phyloP scores from a whole-genome alignment of 73 alveolate species.

The Blepharisma stoltei region DNA sequence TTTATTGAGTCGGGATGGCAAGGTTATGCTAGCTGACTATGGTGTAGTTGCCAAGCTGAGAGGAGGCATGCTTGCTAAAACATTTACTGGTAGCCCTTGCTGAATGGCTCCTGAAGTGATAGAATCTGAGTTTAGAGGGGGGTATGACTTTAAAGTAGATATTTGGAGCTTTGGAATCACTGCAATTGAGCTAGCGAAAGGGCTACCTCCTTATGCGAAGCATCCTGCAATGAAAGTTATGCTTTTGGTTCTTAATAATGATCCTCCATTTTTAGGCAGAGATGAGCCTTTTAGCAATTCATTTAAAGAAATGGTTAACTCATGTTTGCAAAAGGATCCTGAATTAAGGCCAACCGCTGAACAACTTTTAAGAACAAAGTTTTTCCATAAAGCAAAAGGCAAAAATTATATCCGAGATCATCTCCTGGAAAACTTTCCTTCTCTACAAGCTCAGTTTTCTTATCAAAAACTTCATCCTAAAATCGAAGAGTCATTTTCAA shows the following conservation, averaged over 20 bases:
- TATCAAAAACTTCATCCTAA: neutral
- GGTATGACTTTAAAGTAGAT: constrained; percentile 52
- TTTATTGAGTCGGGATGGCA: constrained; percentile 58
- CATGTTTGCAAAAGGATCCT: constrained; percentile 33
- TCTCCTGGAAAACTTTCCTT: neutral
- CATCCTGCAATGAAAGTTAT: constrained; percentile 29
- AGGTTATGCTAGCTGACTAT: constrained; percentile 68
- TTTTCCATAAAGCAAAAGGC: constrained; percentile 12
- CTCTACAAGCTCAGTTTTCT: neutral
- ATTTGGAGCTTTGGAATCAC: constrained; percentile 75
- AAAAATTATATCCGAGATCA: neutral
- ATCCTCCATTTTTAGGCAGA: constrained; percentile 35
- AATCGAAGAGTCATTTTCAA: neutral
- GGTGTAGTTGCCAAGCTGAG: constrained; percentile 49
- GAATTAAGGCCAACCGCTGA: constrained; percentile 41
- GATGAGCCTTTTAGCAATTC: constrained; percentile 19
- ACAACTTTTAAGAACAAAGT: constrained; percentile 27
- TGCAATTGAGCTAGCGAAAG: constrained; percentile 60
- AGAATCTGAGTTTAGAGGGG: neutral
- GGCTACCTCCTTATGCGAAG: constrained; percentile 29
- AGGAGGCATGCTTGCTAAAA: constrained; percentile 35
- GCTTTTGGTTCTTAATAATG: neutral
- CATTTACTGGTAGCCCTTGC: constrained; percentile 42
- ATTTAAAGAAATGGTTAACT: constrained; percentile 29
- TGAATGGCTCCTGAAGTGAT: constrained; percentile 39